A percentile compares a stretch with the other conserved stretches of the same genome.
These are phyloP conservation scores for Penicillium antarcticum DNA, from an alignment of 495 filamentous ascomycete genomes.

Conservation along the genomic window DNA sequence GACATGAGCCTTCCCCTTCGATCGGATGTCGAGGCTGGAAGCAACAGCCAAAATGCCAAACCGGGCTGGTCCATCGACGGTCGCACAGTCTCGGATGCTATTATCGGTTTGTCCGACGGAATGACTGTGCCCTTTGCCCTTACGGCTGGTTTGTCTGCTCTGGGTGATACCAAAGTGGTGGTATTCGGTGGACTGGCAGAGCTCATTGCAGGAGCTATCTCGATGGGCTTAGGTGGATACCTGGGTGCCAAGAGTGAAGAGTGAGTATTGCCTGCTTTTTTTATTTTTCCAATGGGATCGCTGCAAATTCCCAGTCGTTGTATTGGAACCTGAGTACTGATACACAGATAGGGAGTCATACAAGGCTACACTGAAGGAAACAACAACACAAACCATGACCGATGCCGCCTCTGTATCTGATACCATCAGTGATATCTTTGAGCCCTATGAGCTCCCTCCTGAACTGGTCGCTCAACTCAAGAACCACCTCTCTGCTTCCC, in stretches of 20 bases:
- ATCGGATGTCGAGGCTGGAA: conserved; percentile 21
- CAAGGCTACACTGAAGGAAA: conserved; percentile 46
- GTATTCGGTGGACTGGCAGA: conserved; percentile 58
- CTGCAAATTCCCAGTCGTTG: no score
- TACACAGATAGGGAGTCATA: conserved; percentile 45
- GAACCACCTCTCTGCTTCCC: conserved; percentile 44
- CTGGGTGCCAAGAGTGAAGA: conserved; percentile 70
- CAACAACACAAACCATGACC: conserved; percentile 36
- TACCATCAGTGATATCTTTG: conserved; percentile 50
- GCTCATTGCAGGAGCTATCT: conserved; percentile 56
- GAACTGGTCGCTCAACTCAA: conserved; percentile 44
- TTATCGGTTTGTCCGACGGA: conserved; percentile 59
- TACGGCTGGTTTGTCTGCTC: conserved; percentile 52
- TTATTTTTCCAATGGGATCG: not conserved
- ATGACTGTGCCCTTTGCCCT: conserved; percentile 61
- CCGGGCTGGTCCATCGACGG: conserved; percentile 37
- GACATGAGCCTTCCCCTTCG: conserved; percentile 18
- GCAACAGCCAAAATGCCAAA: conserved; percentile 1
- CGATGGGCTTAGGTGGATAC: conserved; percentile 58
- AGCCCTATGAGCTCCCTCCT: conserved; percentile 51
- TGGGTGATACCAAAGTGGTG: conserved; percentile 53
- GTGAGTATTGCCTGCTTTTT: conserved; percentile 43
- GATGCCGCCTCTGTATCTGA: conserved; percentile 33
- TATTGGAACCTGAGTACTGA: not conserved
- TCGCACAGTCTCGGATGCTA: conserved; percentile 55